Evolutionary conservation across 192 early-diverging fungal genomes (phyloP), one percentile per base, ranked within the genome.

Genomic region (Mortierella hygrophila): DNA sequence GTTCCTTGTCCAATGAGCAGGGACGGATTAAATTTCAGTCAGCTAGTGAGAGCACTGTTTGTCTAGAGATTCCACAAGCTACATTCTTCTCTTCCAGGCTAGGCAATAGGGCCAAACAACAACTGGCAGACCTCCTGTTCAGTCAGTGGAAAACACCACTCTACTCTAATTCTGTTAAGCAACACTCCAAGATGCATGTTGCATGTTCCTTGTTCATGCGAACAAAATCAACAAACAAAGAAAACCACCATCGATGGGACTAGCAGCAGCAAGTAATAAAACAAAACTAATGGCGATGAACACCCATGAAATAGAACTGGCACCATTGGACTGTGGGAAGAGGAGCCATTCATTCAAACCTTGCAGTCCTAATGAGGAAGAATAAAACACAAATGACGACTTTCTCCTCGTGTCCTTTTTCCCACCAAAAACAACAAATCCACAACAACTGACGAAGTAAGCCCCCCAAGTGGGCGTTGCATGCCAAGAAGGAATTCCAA

Each of bases 381-480:
- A 65, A 29, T 63, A 63, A 57, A 65, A 65, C 60, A 35, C 60
- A 65, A 65, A 65, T 65, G 29, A 65, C 60, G 29, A 65, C 9
- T 65, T 32, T 65, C 9, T 4, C 29, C 21, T 7, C 26, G 7
- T 26, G 55, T 63, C 26, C n/a, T 63, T 65, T 52, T 65, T 65
- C 60, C 60, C 60, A 65, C 60, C n/a, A 65, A 65, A 32, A 65
- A 26, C 29, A 16, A 32, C 35, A 35, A 35, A 35, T 13, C 7
- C 13, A 63, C 26, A 32, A 11, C 6, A 63, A 55, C 54, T 21
- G 26, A 10, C 23, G 8, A 6, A 23, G n/a, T n/a, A 57, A 57
- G n/a, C 21, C 49, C 15, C 2, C 55, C 3, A 57, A 57, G 55
- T 6, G 9, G 55, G 55, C 55, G 60, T 65, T 65, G n/a, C 55